A percentile compares a stretch with the other conserved stretches of the same genome.
Conservation (phyloP, 176 grass and related monocot species). For the Dendrocalamus sinicus region DNA sequence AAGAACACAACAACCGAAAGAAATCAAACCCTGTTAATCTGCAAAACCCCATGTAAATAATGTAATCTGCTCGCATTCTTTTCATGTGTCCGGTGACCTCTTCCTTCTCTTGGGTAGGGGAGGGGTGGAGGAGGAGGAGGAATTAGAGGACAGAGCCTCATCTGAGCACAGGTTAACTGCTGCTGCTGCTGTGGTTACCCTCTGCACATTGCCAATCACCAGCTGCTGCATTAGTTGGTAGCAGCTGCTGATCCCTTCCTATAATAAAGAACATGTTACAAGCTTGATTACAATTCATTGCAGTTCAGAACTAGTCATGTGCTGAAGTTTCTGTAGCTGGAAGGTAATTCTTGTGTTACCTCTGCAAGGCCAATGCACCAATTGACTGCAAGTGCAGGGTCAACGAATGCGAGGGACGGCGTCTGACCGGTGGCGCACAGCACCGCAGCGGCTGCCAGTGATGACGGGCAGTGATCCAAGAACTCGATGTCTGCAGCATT, state of each 20-base stretch:
- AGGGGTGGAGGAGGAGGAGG: conserved; percentile 47
- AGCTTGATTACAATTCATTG: neutral
- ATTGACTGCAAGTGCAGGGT: conserved; percentile 54
- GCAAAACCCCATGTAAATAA: conserved; percentile 49
- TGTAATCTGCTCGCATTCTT: conserved; percentile 50
- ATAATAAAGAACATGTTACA: conserved; percentile 19
- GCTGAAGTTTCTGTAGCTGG: neutral
- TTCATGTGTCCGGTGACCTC: conserved; percentile 53
- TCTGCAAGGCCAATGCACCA: conserved; percentile 92
- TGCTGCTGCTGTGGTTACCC: conserved; percentile 25
- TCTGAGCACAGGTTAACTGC: conserved; percentile 46
- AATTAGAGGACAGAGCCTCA: conserved; percentile 48
- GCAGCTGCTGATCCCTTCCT: conserved; percentile 81
- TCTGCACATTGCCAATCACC: conserved; percentile 51
- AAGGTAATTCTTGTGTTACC: conserved; percentile 45
- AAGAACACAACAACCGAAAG: conserved; percentile 50
- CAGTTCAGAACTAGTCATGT: conserved; percentile 14
- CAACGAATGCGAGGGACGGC: conserved; percentile 49
- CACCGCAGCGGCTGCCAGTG: conserved; percentile 83
- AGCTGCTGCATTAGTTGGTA: conserved; percentile 73
- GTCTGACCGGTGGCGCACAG: conserved; percentile 68
- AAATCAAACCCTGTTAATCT: conserved; percentile 71
- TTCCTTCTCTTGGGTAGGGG: conserved; percentile 75
- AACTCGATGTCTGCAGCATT: conserved; percentile 66
- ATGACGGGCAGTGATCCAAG: conserved; percentile 75